Conservation (phyloP, 768 basidiomycete species). For the Termitomyces sp. region DNA sequence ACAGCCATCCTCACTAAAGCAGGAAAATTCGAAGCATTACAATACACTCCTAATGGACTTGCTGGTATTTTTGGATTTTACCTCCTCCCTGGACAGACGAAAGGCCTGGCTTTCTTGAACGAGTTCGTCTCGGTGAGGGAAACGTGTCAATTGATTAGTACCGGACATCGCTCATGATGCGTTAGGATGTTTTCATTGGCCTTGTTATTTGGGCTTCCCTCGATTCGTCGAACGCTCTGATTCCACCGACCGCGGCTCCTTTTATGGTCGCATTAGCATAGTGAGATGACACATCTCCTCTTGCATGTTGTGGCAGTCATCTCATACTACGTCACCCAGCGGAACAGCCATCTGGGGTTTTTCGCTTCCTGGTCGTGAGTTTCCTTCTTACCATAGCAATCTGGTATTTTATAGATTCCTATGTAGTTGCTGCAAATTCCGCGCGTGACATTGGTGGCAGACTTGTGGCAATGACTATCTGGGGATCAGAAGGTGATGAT, state of each 20-base stretch:
- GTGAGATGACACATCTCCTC: slow-evolving; percentile 27
- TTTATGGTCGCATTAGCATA: slow-evolving; percentile 53
- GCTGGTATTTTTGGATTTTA: slow-evolving; percentile 53
- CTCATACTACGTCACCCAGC: slow-evolving; percentile 22
- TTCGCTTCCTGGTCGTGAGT: slow-evolving; percentile 40
- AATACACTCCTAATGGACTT: slow-evolving; percentile 35
- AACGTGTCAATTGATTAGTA: slow-evolving; percentile 12
- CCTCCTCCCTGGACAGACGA: slow-evolving; percentile 34
- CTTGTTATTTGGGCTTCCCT: slow-evolving; percentile 45
- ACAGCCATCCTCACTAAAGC: slow-evolving; percentile 26
- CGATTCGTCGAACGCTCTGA: slow-evolving; percentile 54
- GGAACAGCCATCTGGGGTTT: slow-evolving; percentile 58
- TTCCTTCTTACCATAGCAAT: neutral
- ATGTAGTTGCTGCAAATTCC: slow-evolving; percentile 52
- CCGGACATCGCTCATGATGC: neutral
- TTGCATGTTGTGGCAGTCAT: neutral
- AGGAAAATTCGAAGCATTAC: slow-evolving; percentile 17
- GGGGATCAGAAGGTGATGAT: slow-evolving; percentile 39
- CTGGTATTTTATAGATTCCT: neutral
- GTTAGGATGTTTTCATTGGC: slow-evolving; percentile 40
- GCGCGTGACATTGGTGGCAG: slow-evolving; percentile 67
- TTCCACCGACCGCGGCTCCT: slow-evolving; percentile 47
- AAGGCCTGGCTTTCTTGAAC: slow-evolving; percentile 44
- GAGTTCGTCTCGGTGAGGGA: slow-evolving; percentile 45
- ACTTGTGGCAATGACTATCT: slow-evolving; percentile 55